These are phyloP conservation scores for Lanmaoa rubissima DNA, from an alignment of 768 basidiomycete species.

Conservation along the genomic window DNA sequence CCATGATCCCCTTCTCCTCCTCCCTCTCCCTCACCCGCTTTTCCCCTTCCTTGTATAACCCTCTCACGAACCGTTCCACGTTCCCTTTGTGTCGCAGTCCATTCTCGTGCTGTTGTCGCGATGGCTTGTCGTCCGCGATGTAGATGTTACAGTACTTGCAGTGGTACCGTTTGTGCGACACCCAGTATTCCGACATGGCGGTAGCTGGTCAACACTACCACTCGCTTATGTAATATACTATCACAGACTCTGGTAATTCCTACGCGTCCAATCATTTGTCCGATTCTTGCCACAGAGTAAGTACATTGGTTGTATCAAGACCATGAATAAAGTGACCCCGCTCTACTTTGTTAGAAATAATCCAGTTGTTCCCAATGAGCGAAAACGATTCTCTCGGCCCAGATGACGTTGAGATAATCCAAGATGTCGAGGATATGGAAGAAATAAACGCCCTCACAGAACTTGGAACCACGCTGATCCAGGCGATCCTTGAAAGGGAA, in stretches of 20 bases:
- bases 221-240: conserved; percentile 17
- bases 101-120: conserved; percentile 86
- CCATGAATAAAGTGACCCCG: neutral
- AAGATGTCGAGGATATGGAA: conserved; percentile 32
- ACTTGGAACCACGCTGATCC: conserved; percentile 59
- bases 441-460: conserved; percentile 46
- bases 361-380: conserved; percentile 11
- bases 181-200: conserved; percentile 88
- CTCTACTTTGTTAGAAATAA: neutral
- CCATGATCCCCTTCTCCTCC: conserved; percentile 88
- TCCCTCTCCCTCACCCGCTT: conserved; percentile 82
- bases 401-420: conserved; percentile 14
- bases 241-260: neutral
- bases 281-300: conserved; percentile 2
- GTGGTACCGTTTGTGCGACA: conserved; percentile 87
- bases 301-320: neutral
- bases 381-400: neutral
- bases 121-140: conserved; percentile 95
- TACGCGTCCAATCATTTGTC: neutral
- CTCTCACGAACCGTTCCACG: conserved; percentile 86
- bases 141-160: conserved; percentile 98
- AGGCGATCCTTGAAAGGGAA: conserved; percentile 51
- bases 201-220: conserved; percentile 6
- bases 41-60: conserved; percentile 91
- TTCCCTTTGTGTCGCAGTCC: conserved; percentile 94